Conservation (phyloP, 345 rosid species). For the Pseudoturritis turrita region DNA sequence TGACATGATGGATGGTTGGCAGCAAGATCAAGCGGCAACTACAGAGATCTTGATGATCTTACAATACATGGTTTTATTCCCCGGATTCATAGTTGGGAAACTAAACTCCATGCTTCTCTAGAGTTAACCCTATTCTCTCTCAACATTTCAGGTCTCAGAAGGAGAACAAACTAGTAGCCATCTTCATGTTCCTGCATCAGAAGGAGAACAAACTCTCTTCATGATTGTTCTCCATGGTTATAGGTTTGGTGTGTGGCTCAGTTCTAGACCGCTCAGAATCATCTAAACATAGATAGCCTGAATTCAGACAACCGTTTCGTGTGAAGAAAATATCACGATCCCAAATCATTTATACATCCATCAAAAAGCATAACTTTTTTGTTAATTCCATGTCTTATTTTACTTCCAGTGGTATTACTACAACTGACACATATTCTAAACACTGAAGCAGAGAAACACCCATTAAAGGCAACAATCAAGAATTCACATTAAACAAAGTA, state of each 20-base stretch:
- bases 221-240: background rate
- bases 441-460: background rate
- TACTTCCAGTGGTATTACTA: conserved; percentile 32
- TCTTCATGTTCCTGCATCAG: background rate
- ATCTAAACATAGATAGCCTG: background rate
- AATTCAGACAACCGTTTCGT: background rate
- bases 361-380: conserved; percentile 18
- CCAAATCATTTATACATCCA: background rate
- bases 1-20: background rate
- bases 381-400: conserved; percentile 34
- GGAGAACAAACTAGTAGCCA: conserved; percentile 2
- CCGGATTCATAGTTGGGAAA: background rate
- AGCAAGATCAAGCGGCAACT: background rate
- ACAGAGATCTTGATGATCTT: background rate
- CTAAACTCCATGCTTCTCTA: too few relatives aligned
- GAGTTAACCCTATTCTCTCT: too few relatives aligned
- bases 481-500: conserved; percentile 9
- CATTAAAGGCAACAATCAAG: background rate
- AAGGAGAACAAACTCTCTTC: background rate
- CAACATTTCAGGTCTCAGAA: too few relatives aligned
- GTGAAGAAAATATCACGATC: background rate
- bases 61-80: background rate
- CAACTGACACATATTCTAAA: conserved; percentile 7
- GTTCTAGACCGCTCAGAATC: background rate
- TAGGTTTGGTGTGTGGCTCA: background rate